Base-by-base conservation (phyloP, 371 early-diverging fungal species). In the Basidiobolus meristosporus region DNA sequence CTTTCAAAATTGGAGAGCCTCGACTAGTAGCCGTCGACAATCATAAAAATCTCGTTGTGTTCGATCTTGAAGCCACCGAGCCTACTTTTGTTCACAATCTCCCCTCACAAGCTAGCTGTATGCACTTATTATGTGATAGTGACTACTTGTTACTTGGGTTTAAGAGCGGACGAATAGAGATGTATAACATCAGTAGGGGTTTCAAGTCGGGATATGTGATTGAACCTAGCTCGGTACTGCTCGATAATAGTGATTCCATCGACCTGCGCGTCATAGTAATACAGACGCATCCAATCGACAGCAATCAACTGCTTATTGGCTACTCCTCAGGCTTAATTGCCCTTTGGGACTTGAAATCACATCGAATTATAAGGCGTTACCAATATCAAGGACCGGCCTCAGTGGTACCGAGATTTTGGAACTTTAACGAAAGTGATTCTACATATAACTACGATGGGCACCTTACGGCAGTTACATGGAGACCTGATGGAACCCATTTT, bases 111-210 rank as follows among this genome's bases (percentile, higher is more conserved):
- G 9, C 26, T 26, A 71, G 69, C 7, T 59, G 66, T 10, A 47
- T 60, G 18, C 56, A 61, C 23, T 57, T 64, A 16, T 61, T 62
- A 32, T 19, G 52, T 2, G 72, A 69, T 17, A 59, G 68, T 31
- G 68, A 71, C 28, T 71, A 69, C 68, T 42, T 71, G 6, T 64
- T 63, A 43, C 53, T 68, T 39, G 72, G 72, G 0, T 57, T 65
- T 29, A 56, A 57, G 5, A 68, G 67, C 41, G 72, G 72, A 6
- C 56, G 50, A 35, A 45, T 68, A 4, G 66, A 67, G 39, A 61
- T 67, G 1, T 67, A 67, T 50, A 68, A 71, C 48, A 56, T 65
- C 14, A 55, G 54, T 18, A 44, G 52, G 12, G 69, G 69, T 17
- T 26, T 26, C 26, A 26, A 9, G 26, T 26, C 50, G 35, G 26